Percentiles rank a stretch among this genome's conserved stretches.
Conservation (phyloP, 106 monocot species). For the Cymbidium sinense region DNA sequence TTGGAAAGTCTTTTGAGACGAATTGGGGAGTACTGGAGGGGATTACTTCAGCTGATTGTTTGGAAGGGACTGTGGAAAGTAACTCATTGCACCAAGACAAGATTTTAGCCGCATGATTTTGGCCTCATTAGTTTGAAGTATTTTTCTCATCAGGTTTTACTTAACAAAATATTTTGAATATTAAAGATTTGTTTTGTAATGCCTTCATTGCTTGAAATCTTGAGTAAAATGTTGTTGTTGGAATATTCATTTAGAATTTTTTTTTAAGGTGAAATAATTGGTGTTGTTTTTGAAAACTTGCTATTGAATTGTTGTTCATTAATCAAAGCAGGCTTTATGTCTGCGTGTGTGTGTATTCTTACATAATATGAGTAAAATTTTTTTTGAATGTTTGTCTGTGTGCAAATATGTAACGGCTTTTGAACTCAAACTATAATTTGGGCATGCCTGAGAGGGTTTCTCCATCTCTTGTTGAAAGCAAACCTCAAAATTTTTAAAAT, state of each 20-base stretch:
- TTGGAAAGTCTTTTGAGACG: background rate
- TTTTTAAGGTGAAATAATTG: background rate
- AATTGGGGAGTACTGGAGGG: background rate
- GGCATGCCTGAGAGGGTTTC: no score
- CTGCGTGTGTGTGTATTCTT: no score
- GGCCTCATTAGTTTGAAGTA: background rate
- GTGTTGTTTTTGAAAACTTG: background rate
- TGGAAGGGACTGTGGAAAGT: background rate
- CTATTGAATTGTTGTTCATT: background rate
- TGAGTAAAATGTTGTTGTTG: background rate
- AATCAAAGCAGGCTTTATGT: background rate
- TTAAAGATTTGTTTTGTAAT: background rate
- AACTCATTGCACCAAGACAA: background rate
- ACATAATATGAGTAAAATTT: background rate
- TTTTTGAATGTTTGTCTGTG: background rate
- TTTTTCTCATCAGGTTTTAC: background rate
- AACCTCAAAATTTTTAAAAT: no score
- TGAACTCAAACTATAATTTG: no score
- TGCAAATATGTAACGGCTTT: no score
- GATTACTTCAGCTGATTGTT: background rate
- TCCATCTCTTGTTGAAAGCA: no score
- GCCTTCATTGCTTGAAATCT: background rate
- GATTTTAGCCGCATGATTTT: background rate
- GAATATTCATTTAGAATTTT: background rate
- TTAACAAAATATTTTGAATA: background rate